These are phyloP conservation scores for Fusarium compactum DNA, from an alignment of 2,329 filamentous ascomycete species.

Conservation along the genomic window DNA sequence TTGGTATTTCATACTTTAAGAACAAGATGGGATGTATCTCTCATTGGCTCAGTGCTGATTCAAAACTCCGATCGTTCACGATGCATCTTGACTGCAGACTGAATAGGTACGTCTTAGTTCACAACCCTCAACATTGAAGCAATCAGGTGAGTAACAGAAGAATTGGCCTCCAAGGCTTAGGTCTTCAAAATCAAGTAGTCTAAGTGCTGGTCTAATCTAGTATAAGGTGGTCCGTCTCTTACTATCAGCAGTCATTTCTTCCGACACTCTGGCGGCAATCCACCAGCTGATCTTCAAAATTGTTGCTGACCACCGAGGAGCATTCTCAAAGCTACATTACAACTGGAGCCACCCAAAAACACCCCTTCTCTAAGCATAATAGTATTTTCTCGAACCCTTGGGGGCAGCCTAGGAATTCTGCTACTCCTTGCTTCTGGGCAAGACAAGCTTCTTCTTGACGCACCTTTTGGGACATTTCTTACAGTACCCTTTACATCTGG, in stretches of 20 bases:
- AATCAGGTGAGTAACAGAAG: neutral
- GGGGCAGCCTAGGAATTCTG: no score
- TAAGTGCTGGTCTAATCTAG: neutral
- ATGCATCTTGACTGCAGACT: neutral
- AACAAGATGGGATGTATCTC: neutral
- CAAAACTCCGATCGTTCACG: neutral
- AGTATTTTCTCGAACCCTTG: no score
- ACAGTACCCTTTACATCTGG: no score
- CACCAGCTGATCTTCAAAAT: no score
- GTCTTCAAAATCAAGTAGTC: neutral
- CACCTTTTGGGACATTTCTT: no score
- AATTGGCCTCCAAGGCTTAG: neutral
- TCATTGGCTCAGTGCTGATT: neutral
- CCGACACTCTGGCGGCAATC: no score
- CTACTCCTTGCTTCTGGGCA: no score
- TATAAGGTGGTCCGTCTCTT: fast-evolving
- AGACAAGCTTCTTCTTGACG: no score
- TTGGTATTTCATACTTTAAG: neutral
- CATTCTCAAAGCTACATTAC: no score
- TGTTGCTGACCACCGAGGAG: no score
- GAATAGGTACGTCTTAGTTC: neutral
- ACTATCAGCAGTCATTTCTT: neutral
- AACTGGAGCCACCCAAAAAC: no score
- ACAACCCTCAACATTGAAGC: neutral
- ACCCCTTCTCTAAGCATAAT: no score